These are phyloP conservation scores for Solanum sitiens DNA, from an alignment of 257 asterid genomes.

Conservation along the genomic window DNA sequence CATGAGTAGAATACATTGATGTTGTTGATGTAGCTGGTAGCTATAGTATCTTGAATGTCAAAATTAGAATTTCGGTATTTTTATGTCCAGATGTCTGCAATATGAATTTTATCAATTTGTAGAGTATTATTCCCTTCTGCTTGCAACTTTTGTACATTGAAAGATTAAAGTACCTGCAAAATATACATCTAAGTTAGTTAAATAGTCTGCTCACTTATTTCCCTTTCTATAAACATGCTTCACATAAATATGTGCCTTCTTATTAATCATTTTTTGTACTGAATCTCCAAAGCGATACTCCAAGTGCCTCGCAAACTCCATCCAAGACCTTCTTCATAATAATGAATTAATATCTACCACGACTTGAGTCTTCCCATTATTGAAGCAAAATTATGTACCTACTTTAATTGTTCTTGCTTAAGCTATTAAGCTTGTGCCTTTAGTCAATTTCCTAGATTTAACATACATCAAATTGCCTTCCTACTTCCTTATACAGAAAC, in stretches of 20 bases:
- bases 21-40: not conserved
- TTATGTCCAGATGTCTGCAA: not conserved
- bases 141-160: not conserved
- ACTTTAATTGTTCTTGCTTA: not conserved
- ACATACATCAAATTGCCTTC: not conserved
- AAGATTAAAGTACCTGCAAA: not conserved
- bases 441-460: not conserved
- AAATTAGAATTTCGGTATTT: no score
- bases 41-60: not conserved
- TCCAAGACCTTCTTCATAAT: not conserved
- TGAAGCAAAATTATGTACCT: not conserved
- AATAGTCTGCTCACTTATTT: not conserved
- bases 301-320: not conserved
- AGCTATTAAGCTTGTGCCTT: not conserved
- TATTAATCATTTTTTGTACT: no score
- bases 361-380: not conserved
- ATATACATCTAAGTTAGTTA: not conserved
- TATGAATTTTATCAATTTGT: no score
- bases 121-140: not conserved
- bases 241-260: not conserved
- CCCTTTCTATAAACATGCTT: not conserved
- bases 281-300: not conserved
- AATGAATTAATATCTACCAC: not conserved
- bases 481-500: not conserved
- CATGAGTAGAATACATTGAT: not conserved